Evolutionary conservation across 176 grass and related monocot species (phyloP).

Genomic region (Ananas comosus): DNA sequence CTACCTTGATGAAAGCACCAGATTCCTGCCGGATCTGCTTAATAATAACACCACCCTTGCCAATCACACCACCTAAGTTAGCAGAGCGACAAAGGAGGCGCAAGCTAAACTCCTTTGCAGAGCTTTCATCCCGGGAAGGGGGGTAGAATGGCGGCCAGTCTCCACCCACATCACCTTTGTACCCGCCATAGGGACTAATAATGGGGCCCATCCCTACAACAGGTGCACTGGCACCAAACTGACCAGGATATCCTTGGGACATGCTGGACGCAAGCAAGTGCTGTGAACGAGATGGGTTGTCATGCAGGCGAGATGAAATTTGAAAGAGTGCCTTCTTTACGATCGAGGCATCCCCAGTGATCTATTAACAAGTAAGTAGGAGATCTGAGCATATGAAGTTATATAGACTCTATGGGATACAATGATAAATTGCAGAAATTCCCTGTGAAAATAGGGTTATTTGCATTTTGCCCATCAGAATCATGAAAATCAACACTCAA

Average conservation of each 20-base stretch:
- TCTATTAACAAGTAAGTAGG: slow-evolving; percentile 35
- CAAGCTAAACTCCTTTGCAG: slow-evolving; percentile 78
- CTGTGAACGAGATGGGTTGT: slow-evolving; percentile 88
- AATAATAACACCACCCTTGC: slow-evolving; percentile 87
- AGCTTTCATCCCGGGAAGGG: slow-evolving; percentile 57
- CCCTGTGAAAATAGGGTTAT: too few species aligned
- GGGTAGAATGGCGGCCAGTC: slow-evolving; percentile 77
- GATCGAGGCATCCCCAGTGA: slow-evolving; percentile 55
- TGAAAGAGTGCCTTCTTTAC: slow-evolving; percentile 81
- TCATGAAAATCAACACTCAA: background rate
- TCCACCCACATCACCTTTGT: slow-evolving; percentile 51
- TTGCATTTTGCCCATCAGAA: background rate
- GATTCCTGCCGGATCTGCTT: slow-evolving; percentile 97
- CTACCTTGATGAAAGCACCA: slow-evolving; percentile 84
- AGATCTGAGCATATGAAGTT: background rate
- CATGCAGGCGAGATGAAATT: slow-evolving; percentile 86
- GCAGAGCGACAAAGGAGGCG: slow-evolving; percentile 62
- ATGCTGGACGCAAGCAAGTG: slow-evolving; percentile 47
- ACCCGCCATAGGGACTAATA: slow-evolving; percentile 58
- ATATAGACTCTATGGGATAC: background rate
- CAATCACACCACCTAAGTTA: slow-evolving; percentile 84
- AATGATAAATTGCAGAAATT: too few species aligned
- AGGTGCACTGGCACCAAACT: slow-evolving; percentile 42
- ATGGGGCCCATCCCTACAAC: slow-evolving; percentile 52
- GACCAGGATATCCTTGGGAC: slow-evolving; percentile 37